Base-by-base conservation (phyloP, 768 basidiomycete genomes). In the Phaeotremella fagi region DNA sequence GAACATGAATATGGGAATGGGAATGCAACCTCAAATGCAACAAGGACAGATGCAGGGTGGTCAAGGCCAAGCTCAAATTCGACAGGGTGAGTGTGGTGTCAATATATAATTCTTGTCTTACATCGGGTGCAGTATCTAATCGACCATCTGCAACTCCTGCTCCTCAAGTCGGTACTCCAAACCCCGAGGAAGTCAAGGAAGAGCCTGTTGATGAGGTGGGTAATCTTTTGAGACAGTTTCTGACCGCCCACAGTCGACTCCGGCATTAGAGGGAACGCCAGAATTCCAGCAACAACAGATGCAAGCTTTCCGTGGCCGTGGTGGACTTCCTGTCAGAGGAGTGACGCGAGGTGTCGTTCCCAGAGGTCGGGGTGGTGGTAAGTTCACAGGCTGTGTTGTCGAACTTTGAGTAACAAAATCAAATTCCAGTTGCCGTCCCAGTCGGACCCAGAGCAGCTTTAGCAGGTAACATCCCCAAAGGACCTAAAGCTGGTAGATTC, bases 21-120 rank as follows among this genome's bases (percentile, higher is more conserved):
- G 64, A 2, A 86, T 88, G 86, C 86, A 87, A 86, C 83, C 83
- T 36, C 74, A 71, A 85, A 87, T 88, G 86, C 84, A 83, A 45
- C 77, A 76, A 64, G 88, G 89, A 82, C 52, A 50, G 14, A 67
- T 63, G 60, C 63, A 49, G 20, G 60, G 54, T 20, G 54, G 55
- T 54, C 33, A 78, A 48, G 79, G 20, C 38, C 38, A 14, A 20
- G 12, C 11, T 6, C 7, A 22, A 12, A n/a, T n/a, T n/a, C n/a
- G 38, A 41, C 38, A 41, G 22, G 38, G 38, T 41, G 12, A 12
- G 38, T 41, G 31, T 7, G 31, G 9, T 7, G 16, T 33, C 31
- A 16, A 16, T 7, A 33, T 16, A 7, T 33, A 33, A 16, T 7
- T 33, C 31, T 33, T 7, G 16, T 16, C 31, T 33, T n/a, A n/a